Conservation (phyloP, 306 rosid species). For the Quercus agrifolia region DNA sequence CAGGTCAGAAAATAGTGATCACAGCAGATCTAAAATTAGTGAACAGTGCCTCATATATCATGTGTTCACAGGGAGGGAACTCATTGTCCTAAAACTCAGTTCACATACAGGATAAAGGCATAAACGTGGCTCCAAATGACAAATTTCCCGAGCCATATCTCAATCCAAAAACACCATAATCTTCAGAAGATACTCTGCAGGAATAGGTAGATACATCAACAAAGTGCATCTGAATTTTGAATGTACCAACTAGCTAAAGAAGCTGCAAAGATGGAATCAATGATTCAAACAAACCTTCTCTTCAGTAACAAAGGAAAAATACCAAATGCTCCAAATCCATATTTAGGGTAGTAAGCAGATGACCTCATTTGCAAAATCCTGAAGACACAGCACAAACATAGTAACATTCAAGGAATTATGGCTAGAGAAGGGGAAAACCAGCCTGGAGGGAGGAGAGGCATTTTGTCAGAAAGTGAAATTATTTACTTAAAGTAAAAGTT, state of each 20-base stretch:
- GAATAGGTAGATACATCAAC: slow-evolving; percentile 33
- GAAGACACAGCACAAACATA: too few relatives aligned
- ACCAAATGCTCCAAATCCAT: slow-evolving; percentile 91
- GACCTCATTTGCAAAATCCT: slow-evolving; percentile 85
- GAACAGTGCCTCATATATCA: not conserved
- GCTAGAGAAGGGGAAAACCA: slow-evolving; percentile 16
- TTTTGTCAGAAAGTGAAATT: not conserved
- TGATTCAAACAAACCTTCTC: slow-evolving; percentile 54
- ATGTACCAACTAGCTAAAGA: slow-evolving; percentile 24
- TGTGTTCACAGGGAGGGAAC: not conserved
- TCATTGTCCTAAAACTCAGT: slow-evolving; percentile 9
- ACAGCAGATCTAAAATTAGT: not conserved
- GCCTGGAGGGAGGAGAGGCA: not conserved
- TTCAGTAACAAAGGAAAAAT: slow-evolving; percentile 68
- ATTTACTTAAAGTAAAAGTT: slow-evolving; percentile 22
- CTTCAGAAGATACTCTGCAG: slow-evolving; percentile 65
- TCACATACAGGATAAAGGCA: slow-evolving; percentile 71
- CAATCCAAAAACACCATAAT: slow-evolving; percentile 75
- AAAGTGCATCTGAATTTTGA: slow-evolving; percentile 13
- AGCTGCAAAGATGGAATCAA: slow-evolving; percentile 17
- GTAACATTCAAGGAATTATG: not conserved
- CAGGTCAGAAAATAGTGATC: not conserved
- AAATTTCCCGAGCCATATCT: slow-evolving; percentile 84
- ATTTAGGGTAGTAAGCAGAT: slow-evolving; percentile 69
- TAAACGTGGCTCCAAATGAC: slow-evolving; percentile 65